Evolutionary conservation across 176 grass and related monocot genomes (phyloP), one percentile per base, ranked within the genome.

Genomic region (Triticum aestivum): DNA sequence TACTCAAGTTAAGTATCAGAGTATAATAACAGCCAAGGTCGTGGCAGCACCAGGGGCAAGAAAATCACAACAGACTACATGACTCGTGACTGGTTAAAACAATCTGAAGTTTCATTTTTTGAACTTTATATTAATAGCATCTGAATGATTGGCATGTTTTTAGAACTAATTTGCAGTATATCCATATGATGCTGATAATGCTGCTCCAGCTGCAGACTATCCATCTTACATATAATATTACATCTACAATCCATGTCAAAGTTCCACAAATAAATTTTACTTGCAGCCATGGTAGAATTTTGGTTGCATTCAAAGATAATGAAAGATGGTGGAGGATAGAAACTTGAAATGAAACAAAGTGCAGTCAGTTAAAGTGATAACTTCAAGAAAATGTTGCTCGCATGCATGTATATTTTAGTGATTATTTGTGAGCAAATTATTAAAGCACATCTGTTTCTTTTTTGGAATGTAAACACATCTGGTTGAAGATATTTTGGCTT

Each of bases 401-500:
- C 21, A 9, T 82, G 29, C 32, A 11, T 63, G 15, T 5, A 44
- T 80, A 9, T 65, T 79, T 80, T 65, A 26, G 37, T 81, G 30
- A 72, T 24, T 61, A 9, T 73, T 49, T 26, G 65, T 72, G 39
- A 38, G 7, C 30, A 71, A 6, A 69, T 75, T 59, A 6, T 82
- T 10, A 65, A 44, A 83, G 27, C 24, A 49, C 5, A 12, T 58
- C 15, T 54, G 51, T 54, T 18, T 54, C 5, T 54, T 54, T 54
- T 54, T 54, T 18, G 15, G 51, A 54, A 54, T 54, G 51, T 54
- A 54, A 54, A 54, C 15, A 54, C 5, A 54, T 18, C 21, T 68
- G 26, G 13, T 65, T 69, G 6, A 77, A 77, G 29, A 63, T 51
- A 56, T 82, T 82, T 82, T 65, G 44, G 30, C 33, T 82, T 77